phyloP scores from a whole-genome alignment of 2,329 filamentous ascomycete species.

The Drechslerella stenobrocha region DNA sequence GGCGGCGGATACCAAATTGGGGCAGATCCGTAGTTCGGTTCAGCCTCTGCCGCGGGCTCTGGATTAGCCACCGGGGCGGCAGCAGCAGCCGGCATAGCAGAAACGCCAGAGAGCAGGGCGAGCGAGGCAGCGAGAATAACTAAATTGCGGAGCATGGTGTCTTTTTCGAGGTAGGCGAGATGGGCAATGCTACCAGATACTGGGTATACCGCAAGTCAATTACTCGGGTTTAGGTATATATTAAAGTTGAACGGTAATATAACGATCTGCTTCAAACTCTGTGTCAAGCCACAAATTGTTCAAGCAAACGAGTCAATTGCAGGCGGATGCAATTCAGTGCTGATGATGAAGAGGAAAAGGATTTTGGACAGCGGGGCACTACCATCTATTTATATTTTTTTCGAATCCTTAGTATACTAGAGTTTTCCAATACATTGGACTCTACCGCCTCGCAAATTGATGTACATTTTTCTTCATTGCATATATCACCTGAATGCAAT shows the following conservation, averaged over 20 bases:
- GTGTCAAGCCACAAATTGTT: constrained; percentile 8
- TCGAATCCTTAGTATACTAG: too few species aligned
- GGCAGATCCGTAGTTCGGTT: constrained; percentile 23
- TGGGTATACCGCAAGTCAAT: too few species aligned
- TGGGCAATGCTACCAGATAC: too few species aligned
- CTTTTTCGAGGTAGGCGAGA: too few species aligned
- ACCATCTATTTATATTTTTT: constrained; percentile 31
- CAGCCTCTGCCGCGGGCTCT: constrained; percentile 20
- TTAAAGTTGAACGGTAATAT: constrained; percentile 1
- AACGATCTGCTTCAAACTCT: constrained; percentile 14
- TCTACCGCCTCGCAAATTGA: too few species aligned
- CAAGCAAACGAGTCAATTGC: too few species aligned
- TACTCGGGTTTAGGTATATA: neutral
- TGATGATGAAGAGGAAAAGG: constrained; percentile 15
- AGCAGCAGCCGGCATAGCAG: constrained; percentile 16
- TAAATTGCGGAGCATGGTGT: constrained; percentile 38
- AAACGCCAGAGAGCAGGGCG: constrained; percentile 29
- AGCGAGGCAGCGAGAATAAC: constrained; percentile 23
- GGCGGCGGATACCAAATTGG: constrained; percentile 8
- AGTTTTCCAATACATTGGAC: too few species aligned
- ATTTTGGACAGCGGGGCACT: neutral
- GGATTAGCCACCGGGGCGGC: constrained; percentile 12
- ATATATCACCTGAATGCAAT: too few species aligned
- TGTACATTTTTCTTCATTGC: too few species aligned
- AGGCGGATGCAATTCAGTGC: constrained; percentile 8